phyloP scores from a whole-genome alignment of 2,329 filamentous ascomycete species.

The Verruconis gallopava region DNA sequence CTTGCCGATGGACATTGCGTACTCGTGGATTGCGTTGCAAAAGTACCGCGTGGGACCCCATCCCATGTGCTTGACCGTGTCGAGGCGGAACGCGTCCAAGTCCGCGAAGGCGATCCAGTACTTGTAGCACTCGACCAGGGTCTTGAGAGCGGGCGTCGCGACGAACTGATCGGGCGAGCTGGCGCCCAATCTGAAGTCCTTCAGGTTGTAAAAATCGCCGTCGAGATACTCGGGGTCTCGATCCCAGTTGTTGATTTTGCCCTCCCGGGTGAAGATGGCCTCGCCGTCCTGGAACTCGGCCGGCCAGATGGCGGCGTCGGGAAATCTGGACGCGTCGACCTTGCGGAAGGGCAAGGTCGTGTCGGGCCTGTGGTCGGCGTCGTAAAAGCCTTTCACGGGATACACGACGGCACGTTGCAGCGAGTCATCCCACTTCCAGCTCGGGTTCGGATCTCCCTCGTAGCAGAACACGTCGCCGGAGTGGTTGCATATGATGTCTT shows the following conservation, averaged over 20 bases:
- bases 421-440: neutral
- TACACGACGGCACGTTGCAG: neutral
- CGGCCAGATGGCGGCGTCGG: constrained; percentile 16
- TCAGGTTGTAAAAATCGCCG: constrained; percentile 15
- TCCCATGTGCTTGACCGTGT: constrained; percentile 18
- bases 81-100: constrained; percentile 15
- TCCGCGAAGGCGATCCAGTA: constrained; percentile 17
- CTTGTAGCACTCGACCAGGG: constrained; percentile 15
- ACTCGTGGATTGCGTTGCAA: constrained; percentile 15
- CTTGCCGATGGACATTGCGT: constrained; percentile 13
- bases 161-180: constrained; percentile 11
- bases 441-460: neutral
- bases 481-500: constrained; percentile 17
- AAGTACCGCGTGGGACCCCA: constrained; percentile 15
- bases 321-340: neutral
- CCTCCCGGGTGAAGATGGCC: constrained; percentile 10
- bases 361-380: constrained; percentile 9
- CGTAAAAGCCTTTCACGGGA: constrained; percentile 9
- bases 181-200: constrained; percentile 14
- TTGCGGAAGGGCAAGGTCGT: constrained; percentile 1
- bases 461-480: constrained; percentile 9
- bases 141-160: constrained; percentile 12
- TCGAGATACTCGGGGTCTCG: constrained; percentile 14
- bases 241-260: constrained; percentile 15
- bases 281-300: constrained; percentile 14